Conservation (phyloP, 306 rosid genomes). For the Nissolia schottii region DNA sequence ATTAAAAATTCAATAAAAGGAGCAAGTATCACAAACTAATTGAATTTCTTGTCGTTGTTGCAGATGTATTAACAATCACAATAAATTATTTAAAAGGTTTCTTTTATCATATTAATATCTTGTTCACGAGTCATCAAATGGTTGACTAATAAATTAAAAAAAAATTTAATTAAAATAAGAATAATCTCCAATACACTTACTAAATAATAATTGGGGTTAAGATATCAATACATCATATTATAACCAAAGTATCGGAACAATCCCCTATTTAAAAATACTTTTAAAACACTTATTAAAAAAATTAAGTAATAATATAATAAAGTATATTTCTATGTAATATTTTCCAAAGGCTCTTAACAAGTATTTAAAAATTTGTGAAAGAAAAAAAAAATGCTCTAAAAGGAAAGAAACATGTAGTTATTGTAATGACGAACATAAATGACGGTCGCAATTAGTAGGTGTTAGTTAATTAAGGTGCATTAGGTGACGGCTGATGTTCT, state of each 20-base stretch:
- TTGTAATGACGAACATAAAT: not conserved
- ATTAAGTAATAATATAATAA: not conserved
- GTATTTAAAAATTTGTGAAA: no score
- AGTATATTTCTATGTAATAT: not conserved
- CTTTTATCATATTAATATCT: no score
- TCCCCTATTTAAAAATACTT: no score
- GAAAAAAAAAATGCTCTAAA: no score
- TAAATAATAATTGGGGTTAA: no score
- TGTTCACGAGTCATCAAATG: no score
- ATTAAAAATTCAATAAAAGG: not conserved
- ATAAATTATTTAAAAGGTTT: not conserved
- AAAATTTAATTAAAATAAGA: no score
- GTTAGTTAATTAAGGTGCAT: conserved; percentile 28
- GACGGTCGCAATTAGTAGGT: not conserved
- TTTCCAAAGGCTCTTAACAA: not conserved
- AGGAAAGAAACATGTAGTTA: not conserved
- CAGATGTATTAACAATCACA: not conserved
- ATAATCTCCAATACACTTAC: no score
- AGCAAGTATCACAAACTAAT: not conserved
- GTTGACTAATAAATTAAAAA: no score
- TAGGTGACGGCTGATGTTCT: conserved; percentile 29
- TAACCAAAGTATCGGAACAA: no score
- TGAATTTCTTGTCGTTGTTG: not conserved
- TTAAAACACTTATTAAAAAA: not conserved
- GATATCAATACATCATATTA: no score